Base-by-base conservation (phyloP, 2,329 filamentous ascomycete species). In the Aureobasidium melanogenum region DNA sequence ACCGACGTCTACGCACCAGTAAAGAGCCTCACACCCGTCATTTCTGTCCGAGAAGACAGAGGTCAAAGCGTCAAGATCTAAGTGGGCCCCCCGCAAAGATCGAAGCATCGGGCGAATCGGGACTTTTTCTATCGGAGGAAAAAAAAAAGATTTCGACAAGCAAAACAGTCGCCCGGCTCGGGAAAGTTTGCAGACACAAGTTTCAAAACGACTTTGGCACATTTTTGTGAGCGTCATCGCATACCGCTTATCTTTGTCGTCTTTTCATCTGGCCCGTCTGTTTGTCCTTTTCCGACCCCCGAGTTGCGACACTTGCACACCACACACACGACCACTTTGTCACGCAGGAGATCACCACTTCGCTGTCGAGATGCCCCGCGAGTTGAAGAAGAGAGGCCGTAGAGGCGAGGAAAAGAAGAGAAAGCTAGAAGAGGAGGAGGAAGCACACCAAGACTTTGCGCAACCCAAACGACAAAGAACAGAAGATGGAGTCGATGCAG, bases 351-450 rank as follows among this genome's bases (percentile, higher is more conserved):
- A 56, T 26, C 52, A 56, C 43, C 51, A 55, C 51, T 28, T 38
- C 19, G 39, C 14, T 32, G 39, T 9, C 52, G 12, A 44, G 26
- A 86, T 86, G 83, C 83, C 83, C 54, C 82, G 80, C 70, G 82
- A 84, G 70, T 74, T 80, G 67, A 83, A 80, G 70, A 82, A 84
- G 70, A 79, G 80, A 65, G 79, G 82, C 64, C 78, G 83, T 62
- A 79, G 82, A 67, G 73, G 73, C 66, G 77, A 76, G 71, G 79
- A 77, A 65, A 74, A 76, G 67, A 83, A 83, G 71, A 69, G 76
- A 39, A 80, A 80, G 68, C 76, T 76, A 50, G 80, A 82, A 44
- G 72, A 76, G 24, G 73, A 73, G 52, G 73, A 76, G 24, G 65
- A 69, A 5, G 12, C 36, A 3, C 63, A 63, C 7, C 61, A 66